A percentile compares a stretch with the other conserved stretches of the same genome.
phyloP scores from a whole-genome alignment of 2,329 filamentous ascomycete species.

The Nemania sp. region DNA sequence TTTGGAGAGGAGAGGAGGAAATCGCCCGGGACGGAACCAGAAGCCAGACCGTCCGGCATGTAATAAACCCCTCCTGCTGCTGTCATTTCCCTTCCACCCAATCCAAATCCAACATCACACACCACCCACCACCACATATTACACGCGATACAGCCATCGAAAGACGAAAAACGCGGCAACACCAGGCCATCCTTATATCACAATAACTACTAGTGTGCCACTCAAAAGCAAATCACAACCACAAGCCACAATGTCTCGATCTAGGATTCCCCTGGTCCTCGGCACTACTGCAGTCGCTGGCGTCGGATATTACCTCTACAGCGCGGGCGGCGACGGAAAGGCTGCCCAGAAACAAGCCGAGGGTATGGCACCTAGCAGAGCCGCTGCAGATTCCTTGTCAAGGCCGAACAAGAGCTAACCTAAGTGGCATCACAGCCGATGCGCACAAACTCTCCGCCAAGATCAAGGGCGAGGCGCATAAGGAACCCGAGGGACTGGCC shows the following conservation, averaged over 20 bases:
- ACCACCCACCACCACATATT: constrained; percentile 5
- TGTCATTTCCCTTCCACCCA: neutral
- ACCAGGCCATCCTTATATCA: neutral
- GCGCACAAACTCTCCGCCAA: constrained; percentile 68
- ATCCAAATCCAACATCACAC: constrained; percentile 16
- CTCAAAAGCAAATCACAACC: neutral
- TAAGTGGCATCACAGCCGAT: constrained; percentile 63
- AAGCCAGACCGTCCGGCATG: constrained; percentile 17
- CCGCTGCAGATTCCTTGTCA: neutral
- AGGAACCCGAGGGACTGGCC: constrained; percentile 64
- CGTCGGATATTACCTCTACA: constrained; percentile 89
- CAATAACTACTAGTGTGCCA: neutral
- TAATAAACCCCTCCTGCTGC: constrained; percentile 14
- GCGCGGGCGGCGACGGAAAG: constrained; percentile 77
- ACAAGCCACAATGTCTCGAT: constrained; percentile 18
- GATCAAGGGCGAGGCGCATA: constrained; percentile 68
- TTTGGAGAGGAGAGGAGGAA: neutral
- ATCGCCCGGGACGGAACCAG: neutral
- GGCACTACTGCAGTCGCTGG: constrained; percentile 68
- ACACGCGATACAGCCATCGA: neutral
- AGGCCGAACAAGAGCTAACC: constrained; percentile 3
- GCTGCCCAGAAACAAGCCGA: constrained; percentile 85
- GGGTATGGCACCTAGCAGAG: constrained; percentile 54
- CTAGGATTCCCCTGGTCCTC: constrained; percentile 42
- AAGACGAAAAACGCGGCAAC: neutral